Base-by-base conservation (phyloP, 495 filamentous ascomycete genomes). In the Amorphotheca resinae region DNA sequence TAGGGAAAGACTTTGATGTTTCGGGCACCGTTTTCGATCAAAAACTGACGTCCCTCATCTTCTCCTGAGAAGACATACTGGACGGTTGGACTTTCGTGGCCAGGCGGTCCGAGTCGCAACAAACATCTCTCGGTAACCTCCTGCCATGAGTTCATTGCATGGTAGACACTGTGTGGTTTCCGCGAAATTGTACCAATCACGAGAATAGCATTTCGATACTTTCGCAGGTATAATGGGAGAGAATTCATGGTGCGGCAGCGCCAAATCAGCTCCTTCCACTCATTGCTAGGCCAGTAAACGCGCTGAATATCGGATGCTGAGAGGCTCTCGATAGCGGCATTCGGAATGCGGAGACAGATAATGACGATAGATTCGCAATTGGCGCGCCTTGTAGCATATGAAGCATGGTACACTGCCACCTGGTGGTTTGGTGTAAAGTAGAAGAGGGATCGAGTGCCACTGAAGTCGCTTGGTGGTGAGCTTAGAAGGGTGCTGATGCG, bases 351-450 rank as follows among this genome's bases (percentile, higher is more conserved):
- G 14, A 51, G 32, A 20, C 21, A 35, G 16, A 51, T 23, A 17
- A 51, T 42, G 1, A 38, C 39, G 12, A 39, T 23, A 12, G 45
- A 44, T 15, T 44, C 33, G 41, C 18, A 44, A 16, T 39, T 31
- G 23, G 38, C 40, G 18, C 49, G 49, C 20, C 49, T 39, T 35
- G 38, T 49, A 16, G 45, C 45, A 38, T 52, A 52, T 25, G n/a
- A n/a, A 23, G 49, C 49, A 26, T 39, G 28, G 45, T 44, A 52
- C 22, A 44, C 31, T 22, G 44, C 44, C 12, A 47, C 38, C 44
- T 42, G 16, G 37, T 30, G 0, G 17, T 47, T 33, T 8, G 22
- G 16, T 14, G 40, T 49, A 23, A 48, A 48, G 45, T 38, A 49
- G 45, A 33, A 44, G 9, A 50, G 28, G 17, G 22, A 21, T 34